phyloP scores from a whole-genome alignment of 2,329 filamentous ascomycete genomes.

The Apiospora rasikravindrae region DNA sequence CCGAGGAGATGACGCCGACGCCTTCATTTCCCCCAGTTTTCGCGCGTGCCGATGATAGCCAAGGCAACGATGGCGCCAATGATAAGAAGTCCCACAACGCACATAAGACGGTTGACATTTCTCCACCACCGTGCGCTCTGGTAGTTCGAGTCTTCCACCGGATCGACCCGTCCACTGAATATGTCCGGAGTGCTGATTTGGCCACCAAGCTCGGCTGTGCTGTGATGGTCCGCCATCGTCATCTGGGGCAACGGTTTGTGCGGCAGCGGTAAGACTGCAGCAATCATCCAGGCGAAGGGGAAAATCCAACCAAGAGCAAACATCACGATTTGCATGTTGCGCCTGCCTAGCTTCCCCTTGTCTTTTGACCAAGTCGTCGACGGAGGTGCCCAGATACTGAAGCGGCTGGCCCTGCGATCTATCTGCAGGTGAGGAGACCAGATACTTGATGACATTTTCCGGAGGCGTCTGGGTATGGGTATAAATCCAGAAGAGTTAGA shows the following conservation, averaged over 20 bases:
- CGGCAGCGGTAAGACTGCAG: slow-evolving; percentile 75
- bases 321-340: slow-evolving; percentile 75
- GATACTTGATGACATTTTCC: slow-evolving; percentile 62
- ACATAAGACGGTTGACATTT: slow-evolving; percentile 63
- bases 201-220: slow-evolving; percentile 46
- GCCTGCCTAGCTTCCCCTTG: slow-evolving; percentile 64
- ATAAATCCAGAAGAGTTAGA: slow-evolving; percentile 29
- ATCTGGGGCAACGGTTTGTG: slow-evolving; percentile 53
- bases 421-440: slow-evolving; percentile 76
- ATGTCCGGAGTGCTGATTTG: slow-evolving; percentile 32
- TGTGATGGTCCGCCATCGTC: slow-evolving; percentile 54
- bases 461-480: slow-evolving; percentile 37
- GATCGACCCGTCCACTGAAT: slow-evolving; percentile 40
- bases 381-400: slow-evolving; percentile 76
- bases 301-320: slow-evolving; percentile 81
- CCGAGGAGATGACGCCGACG: background rate
- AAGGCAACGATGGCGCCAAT: slow-evolving; percentile 58
- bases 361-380: slow-evolving; percentile 69
- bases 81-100: slow-evolving; percentile 59
- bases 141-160: slow-evolving; percentile 51
- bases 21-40: slow-evolving; percentile 49
- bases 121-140: slow-evolving; percentile 65
- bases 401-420: slow-evolving; percentile 63
- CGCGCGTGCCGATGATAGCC: slow-evolving; percentile 55
- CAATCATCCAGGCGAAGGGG: slow-evolving; percentile 83